phyloP scores from a whole-genome alignment of 148 eudicot species.

The Agrostemma githago region DNA sequence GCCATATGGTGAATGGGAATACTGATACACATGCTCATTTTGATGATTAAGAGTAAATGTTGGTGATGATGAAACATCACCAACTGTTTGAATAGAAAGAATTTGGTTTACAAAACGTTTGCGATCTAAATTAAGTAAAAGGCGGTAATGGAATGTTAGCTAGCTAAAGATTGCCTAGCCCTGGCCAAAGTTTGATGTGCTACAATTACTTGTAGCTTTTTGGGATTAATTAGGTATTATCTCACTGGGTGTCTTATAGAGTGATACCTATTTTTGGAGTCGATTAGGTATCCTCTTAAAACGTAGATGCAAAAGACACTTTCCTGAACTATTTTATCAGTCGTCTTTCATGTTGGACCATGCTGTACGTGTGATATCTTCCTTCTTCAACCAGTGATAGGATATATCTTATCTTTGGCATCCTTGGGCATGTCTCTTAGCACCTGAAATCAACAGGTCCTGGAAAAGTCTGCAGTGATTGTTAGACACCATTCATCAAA shows the following conservation, averaged over 20 bases:
- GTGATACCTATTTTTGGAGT: neutral
- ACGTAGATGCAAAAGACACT: neutral
- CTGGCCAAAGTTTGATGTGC: neutral
- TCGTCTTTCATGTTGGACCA: neutral
- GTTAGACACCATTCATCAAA: neutral
- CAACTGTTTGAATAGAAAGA: too few species aligned
- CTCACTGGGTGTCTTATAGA: neutral
- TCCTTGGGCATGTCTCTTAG: neutral
- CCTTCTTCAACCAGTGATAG: neutral
- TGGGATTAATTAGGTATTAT: too few species aligned
- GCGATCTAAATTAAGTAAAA: neutral
- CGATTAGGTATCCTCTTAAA: neutral
- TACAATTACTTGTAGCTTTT: neutral
- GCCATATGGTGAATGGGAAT: neutral
- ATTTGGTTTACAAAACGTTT: too few species aligned
- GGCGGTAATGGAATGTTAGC: neutral
- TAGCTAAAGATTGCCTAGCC: neutral
- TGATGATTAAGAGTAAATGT: neutral
- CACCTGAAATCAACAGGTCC: neutral
- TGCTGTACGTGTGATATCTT: neutral
- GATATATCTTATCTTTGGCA: neutral
- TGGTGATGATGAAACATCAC: neutral
- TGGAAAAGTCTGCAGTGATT: neutral
- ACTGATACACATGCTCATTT: neutral
- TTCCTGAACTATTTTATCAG: neutral